phyloP scores from a whole-genome alignment of 192 early-diverging fungal species.

The Gonapodya prolifera region DNA sequence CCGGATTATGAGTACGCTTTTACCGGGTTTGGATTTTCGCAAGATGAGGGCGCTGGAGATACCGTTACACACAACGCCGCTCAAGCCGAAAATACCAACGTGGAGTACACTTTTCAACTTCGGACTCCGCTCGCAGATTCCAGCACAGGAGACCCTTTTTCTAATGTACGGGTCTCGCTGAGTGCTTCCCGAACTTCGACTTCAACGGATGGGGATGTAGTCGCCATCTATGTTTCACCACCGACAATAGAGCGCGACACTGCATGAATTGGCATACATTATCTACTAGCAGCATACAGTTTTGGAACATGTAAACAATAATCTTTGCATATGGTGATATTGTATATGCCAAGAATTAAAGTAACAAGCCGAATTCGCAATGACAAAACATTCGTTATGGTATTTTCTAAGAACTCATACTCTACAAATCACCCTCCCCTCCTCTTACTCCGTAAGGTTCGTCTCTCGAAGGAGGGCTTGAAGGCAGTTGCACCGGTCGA shows the following conservation, averaged over 20 bases:
- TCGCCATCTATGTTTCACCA: not conserved
- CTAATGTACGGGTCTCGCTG: too few species aligned
- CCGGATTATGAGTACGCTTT: not conserved
- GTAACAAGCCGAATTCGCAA: too few species aligned
- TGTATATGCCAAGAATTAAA: too few species aligned
- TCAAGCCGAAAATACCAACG: not conserved
- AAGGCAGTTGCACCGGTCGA: not conserved
- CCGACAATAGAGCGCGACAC: not conserved
- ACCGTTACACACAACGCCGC: not conserved
- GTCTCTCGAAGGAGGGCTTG: not conserved
- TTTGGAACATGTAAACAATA: too few species aligned
- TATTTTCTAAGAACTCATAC: not conserved
- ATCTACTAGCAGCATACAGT: too few species aligned
- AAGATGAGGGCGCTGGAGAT: not conserved
- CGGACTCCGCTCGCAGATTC: not conserved
- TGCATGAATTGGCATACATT: not conserved
- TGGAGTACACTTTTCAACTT: not conserved
- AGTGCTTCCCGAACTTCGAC: too few species aligned
- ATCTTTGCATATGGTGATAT: too few species aligned
- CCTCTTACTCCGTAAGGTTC: not conserved
- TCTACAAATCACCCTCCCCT: not conserved
- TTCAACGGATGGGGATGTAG: too few species aligned
- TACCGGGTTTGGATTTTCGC: not conserved
- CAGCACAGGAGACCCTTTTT: too few species aligned
- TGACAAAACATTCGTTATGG: too few species aligned